These are phyloP conservation scores for Pisolithus sp. DNA, from an alignment of 768 basidiomycete genomes.

Conservation along the genomic window DNA sequence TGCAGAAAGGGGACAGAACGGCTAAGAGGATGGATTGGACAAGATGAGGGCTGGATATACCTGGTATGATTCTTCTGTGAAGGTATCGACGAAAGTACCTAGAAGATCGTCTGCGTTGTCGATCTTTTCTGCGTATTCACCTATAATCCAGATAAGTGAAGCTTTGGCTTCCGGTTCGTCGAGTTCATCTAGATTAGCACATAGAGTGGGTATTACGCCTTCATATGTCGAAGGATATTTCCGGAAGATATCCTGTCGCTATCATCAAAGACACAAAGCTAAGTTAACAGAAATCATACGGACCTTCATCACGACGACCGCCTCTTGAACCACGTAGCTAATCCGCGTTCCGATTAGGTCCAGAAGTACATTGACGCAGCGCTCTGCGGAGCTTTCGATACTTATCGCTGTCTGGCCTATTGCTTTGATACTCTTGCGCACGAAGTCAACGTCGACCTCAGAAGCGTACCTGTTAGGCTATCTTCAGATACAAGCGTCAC, in stretches of 20 bases:
- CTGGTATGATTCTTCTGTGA: conserved; percentile 89
- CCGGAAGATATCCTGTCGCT: conserved; percentile 86
- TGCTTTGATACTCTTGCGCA: conserved; percentile 88
- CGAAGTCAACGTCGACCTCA: conserved; percentile 98
- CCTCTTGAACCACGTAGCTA: conserved; percentile 97
- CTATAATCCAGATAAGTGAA: conserved; percentile 98
- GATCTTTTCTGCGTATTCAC: conserved; percentile 96
- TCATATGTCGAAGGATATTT: conserved; percentile 96
- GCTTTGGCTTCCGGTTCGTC: conserved; percentile 99
- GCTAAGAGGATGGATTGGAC: background rate
- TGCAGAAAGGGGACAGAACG: background rate
- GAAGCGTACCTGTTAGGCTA: conserved; percentile 70
- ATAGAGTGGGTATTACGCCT: conserved; percentile 92
- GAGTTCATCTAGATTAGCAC: conserved; percentile 90
- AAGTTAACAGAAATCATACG: conserved; percentile 6
- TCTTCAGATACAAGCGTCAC: background rate
- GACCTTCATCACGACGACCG: conserved; percentile 98
- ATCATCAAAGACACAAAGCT: background rate
- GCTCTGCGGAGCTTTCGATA: conserved; percentile 87
- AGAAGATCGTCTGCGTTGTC: conserved; percentile 94
- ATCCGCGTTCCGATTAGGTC: conserved; percentile 91
- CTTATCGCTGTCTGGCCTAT: conserved; percentile 96
- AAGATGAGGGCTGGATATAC: conserved; percentile 31
- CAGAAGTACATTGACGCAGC: conserved; percentile 89
- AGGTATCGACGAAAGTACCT: conserved; percentile 83